Evolutionary conservation across 78 protist genomes (phyloP).

Genomic region (Diacronema lutheri): DNA sequence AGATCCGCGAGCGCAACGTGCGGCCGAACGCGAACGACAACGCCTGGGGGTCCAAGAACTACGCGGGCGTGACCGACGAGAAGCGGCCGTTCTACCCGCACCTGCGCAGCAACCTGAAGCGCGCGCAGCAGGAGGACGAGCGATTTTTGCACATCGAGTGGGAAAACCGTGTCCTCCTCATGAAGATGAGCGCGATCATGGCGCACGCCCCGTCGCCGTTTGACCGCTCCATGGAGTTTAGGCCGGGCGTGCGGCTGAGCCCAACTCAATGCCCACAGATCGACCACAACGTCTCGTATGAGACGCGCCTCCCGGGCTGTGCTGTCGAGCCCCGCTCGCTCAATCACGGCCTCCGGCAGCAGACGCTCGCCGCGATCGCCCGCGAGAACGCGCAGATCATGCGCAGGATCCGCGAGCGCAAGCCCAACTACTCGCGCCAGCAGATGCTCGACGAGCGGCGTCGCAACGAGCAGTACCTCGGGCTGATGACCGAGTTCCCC

Average conservation of each 20-base stretch:
- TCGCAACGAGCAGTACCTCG: not conserved
- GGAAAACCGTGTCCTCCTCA: not conserved
- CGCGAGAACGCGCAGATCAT: not conserved
- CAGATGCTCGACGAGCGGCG: not conserved
- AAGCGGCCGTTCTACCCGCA: not conserved
- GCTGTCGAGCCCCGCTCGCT: not conserved
- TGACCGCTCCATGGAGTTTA: not conserved
- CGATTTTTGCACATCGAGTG: not conserved
- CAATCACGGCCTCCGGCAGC: not conserved
- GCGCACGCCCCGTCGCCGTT: not conserved
- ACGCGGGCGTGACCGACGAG: not conserved
- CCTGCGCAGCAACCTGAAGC: not conserved
- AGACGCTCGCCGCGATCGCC: not conserved
- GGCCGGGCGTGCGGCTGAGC: not conserved
- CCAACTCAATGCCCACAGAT: not conserved
- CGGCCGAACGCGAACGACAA: not conserved
- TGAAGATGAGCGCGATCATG: not conserved
- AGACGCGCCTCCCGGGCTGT: not conserved
- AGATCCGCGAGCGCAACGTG: no score
- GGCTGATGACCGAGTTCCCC: no score
- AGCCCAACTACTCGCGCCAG: not conserved
- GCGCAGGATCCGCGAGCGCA: not conserved
- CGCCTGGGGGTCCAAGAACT: not conserved
- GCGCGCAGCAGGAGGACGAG: constrained; percentile 4
- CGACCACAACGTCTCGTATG: not conserved